Conservation (phyloP, 495 filamentous ascomycete genomes). For the Xylaria grammica region DNA sequence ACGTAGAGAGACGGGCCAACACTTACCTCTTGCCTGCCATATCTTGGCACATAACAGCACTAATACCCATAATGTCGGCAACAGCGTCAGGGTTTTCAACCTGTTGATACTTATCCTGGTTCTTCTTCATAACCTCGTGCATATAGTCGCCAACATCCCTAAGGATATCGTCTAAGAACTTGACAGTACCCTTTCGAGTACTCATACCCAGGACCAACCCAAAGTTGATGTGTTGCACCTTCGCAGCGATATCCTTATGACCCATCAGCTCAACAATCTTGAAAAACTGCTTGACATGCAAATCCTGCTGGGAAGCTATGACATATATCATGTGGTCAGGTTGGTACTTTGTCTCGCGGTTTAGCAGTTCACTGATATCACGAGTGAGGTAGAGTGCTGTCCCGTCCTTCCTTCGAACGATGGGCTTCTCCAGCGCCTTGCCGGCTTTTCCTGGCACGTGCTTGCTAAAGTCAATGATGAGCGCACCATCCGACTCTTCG, state of each 20-base stretch:
- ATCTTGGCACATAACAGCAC: slow-evolving; percentile 69
- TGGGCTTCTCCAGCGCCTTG: slow-evolving; percentile 61
- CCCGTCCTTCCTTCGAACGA: slow-evolving; percentile 65
- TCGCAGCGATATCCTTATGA: slow-evolving; percentile 61
- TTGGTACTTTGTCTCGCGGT: slow-evolving; percentile 64
- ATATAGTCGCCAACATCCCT: slow-evolving; percentile 66
- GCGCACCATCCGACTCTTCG: slow-evolving; percentile 83
- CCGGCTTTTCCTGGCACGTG: slow-evolving; percentile 64
- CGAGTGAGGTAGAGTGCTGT: slow-evolving; percentile 69
- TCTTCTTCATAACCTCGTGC: slow-evolving; percentile 69
- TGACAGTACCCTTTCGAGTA: slow-evolving; percentile 63
- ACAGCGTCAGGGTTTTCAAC: slow-evolving; percentile 60
- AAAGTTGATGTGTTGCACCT: slow-evolving; percentile 67
- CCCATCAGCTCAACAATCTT: slow-evolving; percentile 67
- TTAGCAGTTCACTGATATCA: slow-evolving; percentile 67
- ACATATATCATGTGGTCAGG: slow-evolving; percentile 76
- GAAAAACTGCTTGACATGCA: slow-evolving; percentile 67
- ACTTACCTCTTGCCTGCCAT: slow-evolving; percentile 67
- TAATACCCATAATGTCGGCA: slow-evolving; percentile 65
- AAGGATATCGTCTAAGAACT: slow-evolving; percentile 64
- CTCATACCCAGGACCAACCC: slow-evolving; percentile 67
- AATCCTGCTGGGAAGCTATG: slow-evolving; percentile 64
- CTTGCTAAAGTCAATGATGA: slow-evolving; percentile 86
- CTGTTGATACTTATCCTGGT: slow-evolving; percentile 63
- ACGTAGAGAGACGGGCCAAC: background rate